Evolutionary conservation across 495 filamentous ascomycete species (phyloP).

Genomic region (Aspergillus cristatus): DNA sequence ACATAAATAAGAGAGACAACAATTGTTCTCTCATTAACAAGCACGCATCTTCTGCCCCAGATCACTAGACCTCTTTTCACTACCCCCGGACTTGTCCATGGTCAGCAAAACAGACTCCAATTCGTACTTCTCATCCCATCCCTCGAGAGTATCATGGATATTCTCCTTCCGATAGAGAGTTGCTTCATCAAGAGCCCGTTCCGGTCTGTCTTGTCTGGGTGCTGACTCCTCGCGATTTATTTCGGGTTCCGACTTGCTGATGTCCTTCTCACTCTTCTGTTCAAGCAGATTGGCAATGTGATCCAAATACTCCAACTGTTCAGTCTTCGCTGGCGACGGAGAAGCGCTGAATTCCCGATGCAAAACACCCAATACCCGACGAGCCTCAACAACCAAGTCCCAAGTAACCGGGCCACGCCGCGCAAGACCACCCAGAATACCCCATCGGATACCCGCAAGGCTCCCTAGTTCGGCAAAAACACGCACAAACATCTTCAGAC

Average conservation of each 20-base stretch:
- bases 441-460: constrained; percentile 35
- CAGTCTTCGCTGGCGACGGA: background rate
- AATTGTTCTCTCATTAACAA: too few relatives aligned
- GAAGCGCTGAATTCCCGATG: constrained; percentile 1
- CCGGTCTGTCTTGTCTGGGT: constrained; percentile 5
- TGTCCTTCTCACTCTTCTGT: constrained; percentile 16
- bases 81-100: too few relatives aligned
- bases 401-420: constrained; percentile 18
- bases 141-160: constrained; percentile 5
- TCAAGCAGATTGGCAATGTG: constrained; percentile 12
- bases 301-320: constrained; percentile 10
- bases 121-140: constrained; percentile 27
- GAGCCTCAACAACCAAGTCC: constrained; percentile 27
- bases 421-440: constrained; percentile 27
- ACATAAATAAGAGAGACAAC: background rate
- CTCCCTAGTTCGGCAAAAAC: constrained; percentile 21
- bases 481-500: constrained; percentile 36
- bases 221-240: constrained; percentile 4
- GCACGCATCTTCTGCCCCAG: too few relatives aligned
- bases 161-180: constrained; percentile 4
- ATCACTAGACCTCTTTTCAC: too few relatives aligned
- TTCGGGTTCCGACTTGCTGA: constrained; percentile 5
- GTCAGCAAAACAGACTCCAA: constrained; percentile 11
- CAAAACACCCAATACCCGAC: constrained; percentile 17
- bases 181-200: constrained; percentile 9